A percentile compares a stretch with the other conserved stretches of the same genome.
phyloP scores from a whole-genome alignment of 257 asterid species.

The Penstemon newberryi region DNA sequence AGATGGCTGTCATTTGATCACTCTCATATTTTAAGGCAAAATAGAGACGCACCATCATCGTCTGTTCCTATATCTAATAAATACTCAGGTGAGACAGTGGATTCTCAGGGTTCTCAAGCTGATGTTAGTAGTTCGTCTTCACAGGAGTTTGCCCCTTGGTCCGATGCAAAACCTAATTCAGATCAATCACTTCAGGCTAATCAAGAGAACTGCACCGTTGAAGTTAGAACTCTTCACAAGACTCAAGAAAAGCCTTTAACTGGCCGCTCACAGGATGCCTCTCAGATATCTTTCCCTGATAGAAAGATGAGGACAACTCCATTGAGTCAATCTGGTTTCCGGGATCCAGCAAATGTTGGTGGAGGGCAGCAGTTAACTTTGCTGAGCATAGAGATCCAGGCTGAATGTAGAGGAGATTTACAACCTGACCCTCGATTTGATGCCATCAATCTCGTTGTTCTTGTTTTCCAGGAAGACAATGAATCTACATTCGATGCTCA shows the following conservation, averaged over 20 bases:
- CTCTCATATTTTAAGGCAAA: conserved; percentile 30
- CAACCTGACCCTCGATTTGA: conserved; percentile 94
- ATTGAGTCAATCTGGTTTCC: conserved; percentile 85
- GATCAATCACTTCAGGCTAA: conserved; percentile 29
- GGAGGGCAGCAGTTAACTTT: conserved; percentile 89
- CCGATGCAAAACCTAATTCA: conserved; percentile 31
- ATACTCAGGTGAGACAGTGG: conserved; percentile 39
- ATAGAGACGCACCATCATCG: conserved; percentile 28
- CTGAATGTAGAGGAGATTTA: conserved; percentile 87
- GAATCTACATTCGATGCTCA: conserved; percentile 42
- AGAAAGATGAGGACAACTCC: conserved; percentile 66
- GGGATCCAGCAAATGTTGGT: conserved; percentile 87
- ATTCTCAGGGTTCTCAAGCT: conserved; percentile 50
- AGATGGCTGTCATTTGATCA: conserved; percentile 53
- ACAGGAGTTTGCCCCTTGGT: conserved; percentile 35
- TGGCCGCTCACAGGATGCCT: conserved; percentile 46
- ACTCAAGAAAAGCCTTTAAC: conserved; percentile 38
- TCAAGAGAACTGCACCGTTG: conserved; percentile 33
- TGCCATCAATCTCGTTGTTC: conserved; percentile 69
- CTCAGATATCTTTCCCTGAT: conserved; percentile 96
- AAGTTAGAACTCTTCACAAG: conserved; percentile 34
- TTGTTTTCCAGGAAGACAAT: conserved; percentile 80
- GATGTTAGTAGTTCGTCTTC: conserved; percentile 36
- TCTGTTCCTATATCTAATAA: conserved; percentile 37
- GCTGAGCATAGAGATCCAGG: conserved; percentile 82